A percentile compares a stretch with the other conserved stretches of the same genome.
Evolutionary conservation across 495 filamentous ascomycete species (phyloP).

Genomic region (Chlorociboria aeruginascens): DNA sequence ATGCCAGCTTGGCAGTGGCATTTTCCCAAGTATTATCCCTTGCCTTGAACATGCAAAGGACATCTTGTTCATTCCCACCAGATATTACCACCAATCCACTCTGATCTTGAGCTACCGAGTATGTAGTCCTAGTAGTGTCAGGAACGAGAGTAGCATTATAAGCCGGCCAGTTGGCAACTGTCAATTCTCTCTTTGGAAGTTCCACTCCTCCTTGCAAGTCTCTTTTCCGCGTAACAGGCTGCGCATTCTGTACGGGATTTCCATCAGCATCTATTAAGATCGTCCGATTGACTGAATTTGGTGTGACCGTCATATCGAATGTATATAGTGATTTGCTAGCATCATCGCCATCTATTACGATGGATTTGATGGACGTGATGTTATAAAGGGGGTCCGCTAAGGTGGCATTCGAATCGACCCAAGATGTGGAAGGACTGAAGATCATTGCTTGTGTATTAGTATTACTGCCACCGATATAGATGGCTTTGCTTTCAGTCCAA

Average conservation of each 20-base stretch:
- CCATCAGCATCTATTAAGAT: slow-evolving; percentile 37
- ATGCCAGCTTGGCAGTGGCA: slow-evolving; percentile 49
- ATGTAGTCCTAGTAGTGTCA: slow-evolving; percentile 34
- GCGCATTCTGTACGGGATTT: slow-evolving; percentile 25
- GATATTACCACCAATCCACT: slow-evolving; percentile 63
- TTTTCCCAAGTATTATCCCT: slow-evolving; percentile 73
- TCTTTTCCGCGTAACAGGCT: not conserved
- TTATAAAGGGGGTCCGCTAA: slow-evolving; percentile 46
- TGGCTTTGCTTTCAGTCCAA: slow-evolving; percentile 61
- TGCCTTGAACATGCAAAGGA: slow-evolving; percentile 71
- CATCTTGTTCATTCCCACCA: slow-evolving; percentile 54
- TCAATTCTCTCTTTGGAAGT: slow-evolving; percentile 11
- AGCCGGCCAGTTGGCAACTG: slow-evolving; percentile 52
- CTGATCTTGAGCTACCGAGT: slow-evolving; percentile 32
- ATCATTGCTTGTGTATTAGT: slow-evolving; percentile 55
- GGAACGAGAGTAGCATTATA: slow-evolving; percentile 72
- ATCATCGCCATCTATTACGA: slow-evolving; percentile 57
- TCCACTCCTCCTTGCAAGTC: not conserved
- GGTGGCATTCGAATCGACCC: slow-evolving; percentile 49
- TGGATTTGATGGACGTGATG: slow-evolving; percentile 36
- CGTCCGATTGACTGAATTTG: slow-evolving; percentile 63
- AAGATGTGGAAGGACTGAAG: slow-evolving; percentile 45
- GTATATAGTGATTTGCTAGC: slow-evolving; percentile 73
- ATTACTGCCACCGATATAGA: slow-evolving; percentile 63
- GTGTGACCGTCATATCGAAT: slow-evolving; percentile 64